These are phyloP conservation scores for Fusarium udum DNA, from an alignment of 2,329 filamentous ascomycete species.

Conservation along the genomic window DNA sequence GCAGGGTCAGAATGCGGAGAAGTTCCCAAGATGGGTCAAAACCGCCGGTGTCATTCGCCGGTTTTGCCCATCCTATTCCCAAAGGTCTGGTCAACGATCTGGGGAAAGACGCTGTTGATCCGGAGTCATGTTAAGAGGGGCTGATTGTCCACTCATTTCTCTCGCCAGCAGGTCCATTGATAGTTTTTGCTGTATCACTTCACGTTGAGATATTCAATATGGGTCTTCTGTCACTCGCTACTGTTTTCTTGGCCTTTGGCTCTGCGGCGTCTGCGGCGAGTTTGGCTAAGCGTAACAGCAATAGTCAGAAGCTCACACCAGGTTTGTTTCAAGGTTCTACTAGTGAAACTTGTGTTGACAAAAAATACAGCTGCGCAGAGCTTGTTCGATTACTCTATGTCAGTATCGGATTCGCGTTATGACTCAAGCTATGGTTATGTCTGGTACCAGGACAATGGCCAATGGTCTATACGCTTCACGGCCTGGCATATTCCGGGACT, in stretches of 20 bases:
- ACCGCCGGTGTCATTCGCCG: constrained; percentile 11
- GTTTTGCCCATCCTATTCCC: constrained; percentile 4
- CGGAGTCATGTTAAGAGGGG: constrained; percentile 10
- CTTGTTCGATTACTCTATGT: constrained; percentile 48
- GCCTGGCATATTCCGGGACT: constrained; percentile 54
- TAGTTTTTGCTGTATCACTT: not conserved
- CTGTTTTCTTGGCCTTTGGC: constrained; percentile 3
- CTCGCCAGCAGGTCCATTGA: not conserved
- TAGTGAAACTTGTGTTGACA: not conserved
- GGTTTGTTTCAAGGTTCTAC: not conserved
- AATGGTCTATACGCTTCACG: constrained; percentile 55
- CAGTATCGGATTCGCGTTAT: constrained; percentile 51
- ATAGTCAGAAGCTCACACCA: constrained; percentile 1
- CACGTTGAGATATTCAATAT: not conserved
- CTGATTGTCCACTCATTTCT: not conserved
- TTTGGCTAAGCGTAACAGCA: constrained; percentile 3
- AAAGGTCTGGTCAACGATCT: not conserved
- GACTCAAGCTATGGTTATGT: constrained; percentile 55
- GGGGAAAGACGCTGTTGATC: not conserved
- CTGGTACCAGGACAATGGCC: constrained; percentile 53
- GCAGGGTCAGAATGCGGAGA: constrained; percentile 6
- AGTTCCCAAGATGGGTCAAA: not conserved
- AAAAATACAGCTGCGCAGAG: not conserved
- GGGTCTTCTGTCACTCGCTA: constrained; percentile 19
- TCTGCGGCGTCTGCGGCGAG: constrained; percentile 3